Evolutionary conservation across 164 flowering plant species (phyloP).

Genomic region (Liquidambar formosana): DNA sequence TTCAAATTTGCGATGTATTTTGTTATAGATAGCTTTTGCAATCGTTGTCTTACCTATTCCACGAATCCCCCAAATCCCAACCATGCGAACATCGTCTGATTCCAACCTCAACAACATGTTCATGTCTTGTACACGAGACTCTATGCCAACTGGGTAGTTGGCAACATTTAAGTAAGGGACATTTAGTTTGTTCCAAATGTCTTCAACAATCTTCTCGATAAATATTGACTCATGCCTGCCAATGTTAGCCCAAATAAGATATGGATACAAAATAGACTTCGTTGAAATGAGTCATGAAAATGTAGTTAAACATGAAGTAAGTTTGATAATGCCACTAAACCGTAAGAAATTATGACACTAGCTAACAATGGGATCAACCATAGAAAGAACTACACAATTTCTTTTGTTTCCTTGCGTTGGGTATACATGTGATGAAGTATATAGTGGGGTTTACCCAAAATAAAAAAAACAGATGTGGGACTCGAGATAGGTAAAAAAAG

Average conservation of each 20-base stretch:
- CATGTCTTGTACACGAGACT: not conserved
- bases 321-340: not conserved
- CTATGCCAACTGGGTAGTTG: not conserved
- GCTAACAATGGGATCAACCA: not conserved
- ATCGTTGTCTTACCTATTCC: not conserved
- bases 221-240: not conserved
- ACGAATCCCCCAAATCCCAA: conserved; percentile 3
- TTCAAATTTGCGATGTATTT: too few species aligned
- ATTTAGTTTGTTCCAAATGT: not conserved
- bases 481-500: too few species aligned
- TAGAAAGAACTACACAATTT: too few species aligned
- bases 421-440: not conserved
- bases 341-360: too few species aligned
- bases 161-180: not conserved
- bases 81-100: not conserved
- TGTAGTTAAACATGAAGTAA: not conserved
- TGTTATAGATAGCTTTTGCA: too few species aligned
- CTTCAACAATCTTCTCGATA: not conserved
- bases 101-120: not conserved
- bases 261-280: not conserved
- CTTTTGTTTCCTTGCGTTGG: too few species aligned
- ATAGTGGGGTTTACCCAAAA: too few species aligned
- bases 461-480: too few species aligned
- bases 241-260: not conserved
- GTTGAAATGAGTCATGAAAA: too few species aligned